Percentiles rank a stretch among this genome's conserved stretches.
Evolutionary conservation across 1,284 basidiomycete species (phyloP).

Genomic region (Thecaphora thlaspeos): DNA sequence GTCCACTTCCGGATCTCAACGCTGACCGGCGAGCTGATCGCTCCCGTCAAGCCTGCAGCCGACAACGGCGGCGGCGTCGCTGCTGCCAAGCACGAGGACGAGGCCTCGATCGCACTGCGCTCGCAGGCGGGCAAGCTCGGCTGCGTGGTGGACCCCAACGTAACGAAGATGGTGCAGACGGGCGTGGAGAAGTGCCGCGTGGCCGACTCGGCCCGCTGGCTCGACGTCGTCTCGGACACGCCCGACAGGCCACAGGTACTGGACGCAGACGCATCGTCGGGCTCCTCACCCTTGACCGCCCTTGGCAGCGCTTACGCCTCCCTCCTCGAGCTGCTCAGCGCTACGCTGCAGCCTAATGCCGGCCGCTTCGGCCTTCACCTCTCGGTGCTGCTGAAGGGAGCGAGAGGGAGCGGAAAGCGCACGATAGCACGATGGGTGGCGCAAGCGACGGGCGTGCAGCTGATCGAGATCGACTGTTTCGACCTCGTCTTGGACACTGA

Average conservation of each 20-base stretch:
- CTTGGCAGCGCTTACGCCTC: constrained; percentile 28
- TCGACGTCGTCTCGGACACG: constrained; percentile 60
- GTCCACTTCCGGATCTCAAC: constrained; percentile 79
- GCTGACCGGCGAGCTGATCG: constrained; percentile 68
- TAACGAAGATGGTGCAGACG: constrained; percentile 74
- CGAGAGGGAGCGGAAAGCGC: constrained; percentile 73
- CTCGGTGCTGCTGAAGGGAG: constrained; percentile 70
- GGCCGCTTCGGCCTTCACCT: constrained; percentile 46
- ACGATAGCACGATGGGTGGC: constrained; percentile 66
- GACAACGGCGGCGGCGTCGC: constrained; percentile 50
- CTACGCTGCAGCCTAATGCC: constrained; percentile 43
- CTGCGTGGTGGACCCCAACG: constrained; percentile 64
- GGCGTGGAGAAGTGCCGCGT: constrained; percentile 73
- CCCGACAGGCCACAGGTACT: constrained; percentile 24
- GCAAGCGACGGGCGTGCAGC: constrained; percentile 70
- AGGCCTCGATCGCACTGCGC: constrained; percentile 22
- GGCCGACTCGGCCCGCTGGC: constrained; percentile 66
- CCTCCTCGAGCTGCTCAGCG: constrained; percentile 38
- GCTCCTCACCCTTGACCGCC: constrained; percentile 19
- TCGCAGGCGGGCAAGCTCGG: constrained; percentile 70
- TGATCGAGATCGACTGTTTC: constrained; percentile 85
- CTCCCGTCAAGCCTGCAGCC: constrained; percentile 50
- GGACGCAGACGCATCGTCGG: not conserved
- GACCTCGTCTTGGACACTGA: constrained; percentile 79
- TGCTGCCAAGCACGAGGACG: constrained; percentile 16